A percentile compares a stretch with the other conserved stretches of the same genome.
phyloP scores from a whole-genome alignment of 306 rosid species.

The Acacia crassicarpa region DNA sequence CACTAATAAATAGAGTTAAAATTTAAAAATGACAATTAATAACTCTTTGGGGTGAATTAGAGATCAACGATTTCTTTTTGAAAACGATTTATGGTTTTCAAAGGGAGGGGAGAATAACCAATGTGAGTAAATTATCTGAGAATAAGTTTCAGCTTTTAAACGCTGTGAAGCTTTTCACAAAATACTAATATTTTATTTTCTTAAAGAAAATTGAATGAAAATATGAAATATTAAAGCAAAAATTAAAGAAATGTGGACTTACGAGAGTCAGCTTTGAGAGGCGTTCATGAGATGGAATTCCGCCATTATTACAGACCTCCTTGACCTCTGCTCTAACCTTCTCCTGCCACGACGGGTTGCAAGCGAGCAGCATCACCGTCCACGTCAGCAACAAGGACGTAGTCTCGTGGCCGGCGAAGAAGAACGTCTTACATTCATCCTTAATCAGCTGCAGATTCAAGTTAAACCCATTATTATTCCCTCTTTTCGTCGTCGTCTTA shows the following conservation, averaged over 20 bases:
- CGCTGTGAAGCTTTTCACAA: neutral
- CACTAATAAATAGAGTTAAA: too few relatives aligned
- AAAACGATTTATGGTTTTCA: too few relatives aligned
- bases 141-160: neutral
- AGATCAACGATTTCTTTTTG: too few relatives aligned
- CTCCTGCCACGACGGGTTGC: slow-evolving; percentile 76
- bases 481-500: neutral
- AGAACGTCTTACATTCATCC: slow-evolving; percentile 98
- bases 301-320: slow-evolving; percentile 57
- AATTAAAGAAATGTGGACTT: neutral
- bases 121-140: neutral
- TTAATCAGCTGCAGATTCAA: slow-evolving; percentile 68
- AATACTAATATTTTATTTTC: neutral
- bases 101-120: too few relatives aligned
- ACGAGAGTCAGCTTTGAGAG: slow-evolving; percentile 79
- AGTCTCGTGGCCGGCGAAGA: slow-evolving; percentile 97
- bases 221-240: too few relatives aligned
- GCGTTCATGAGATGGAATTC: slow-evolving; percentile 60
- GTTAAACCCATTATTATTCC: slow-evolving; percentile 42
- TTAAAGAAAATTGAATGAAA: neutral
- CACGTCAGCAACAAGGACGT: slow-evolving; percentile 89
- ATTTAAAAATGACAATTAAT: too few relatives aligned
- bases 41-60: too few relatives aligned
- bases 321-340: slow-evolving; percentile 64
- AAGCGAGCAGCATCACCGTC: slow-evolving; percentile 86